Evolutionary conservation across 2,329 filamentous ascomycete genomes (phyloP).

Genomic region (Aspergillus pseudoviridinutans): DNA sequence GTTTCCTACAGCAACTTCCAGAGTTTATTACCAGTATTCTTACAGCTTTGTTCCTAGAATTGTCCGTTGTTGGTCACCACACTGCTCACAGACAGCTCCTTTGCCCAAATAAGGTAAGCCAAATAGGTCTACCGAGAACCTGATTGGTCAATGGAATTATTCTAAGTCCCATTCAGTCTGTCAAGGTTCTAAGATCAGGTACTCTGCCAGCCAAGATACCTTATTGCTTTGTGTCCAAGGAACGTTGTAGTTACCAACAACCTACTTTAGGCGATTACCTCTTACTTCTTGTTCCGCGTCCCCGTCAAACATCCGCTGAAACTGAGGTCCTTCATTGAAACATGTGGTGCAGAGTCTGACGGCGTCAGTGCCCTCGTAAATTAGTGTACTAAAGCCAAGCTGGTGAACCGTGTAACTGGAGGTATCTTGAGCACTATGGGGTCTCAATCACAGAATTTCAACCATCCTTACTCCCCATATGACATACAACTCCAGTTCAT

Average conservation of each 20-base stretch:
- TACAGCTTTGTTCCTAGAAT: too few relatives aligned
- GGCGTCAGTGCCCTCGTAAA: background rate
- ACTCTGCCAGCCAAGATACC: too few relatives aligned
- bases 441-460: constrained; percentile 55
- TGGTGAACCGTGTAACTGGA: background rate
- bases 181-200: too few relatives aligned
- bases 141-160: too few relatives aligned
- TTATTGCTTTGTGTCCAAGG: background rate
- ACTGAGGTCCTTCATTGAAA: background rate
- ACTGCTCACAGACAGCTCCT: too few relatives aligned
- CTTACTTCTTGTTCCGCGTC: background rate
- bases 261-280: background rate
- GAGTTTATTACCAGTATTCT: too few relatives aligned
- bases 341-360: background rate
- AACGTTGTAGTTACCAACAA: background rate
- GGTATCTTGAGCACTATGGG: constrained; percentile 27
- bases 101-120: too few relatives aligned
- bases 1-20: too few relatives aligned
- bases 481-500: constrained; percentile 86
- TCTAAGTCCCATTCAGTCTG: too few relatives aligned
- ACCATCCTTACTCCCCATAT: constrained; percentile 85
- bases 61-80: too few relatives aligned
- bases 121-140: too few relatives aligned
- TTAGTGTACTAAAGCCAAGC: background rate
- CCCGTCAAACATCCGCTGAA: background rate